Evolutionary conservation across 2,329 filamentous ascomycete genomes (phyloP).

Genomic region (Aspergillus pseudoglaucus): DNA sequence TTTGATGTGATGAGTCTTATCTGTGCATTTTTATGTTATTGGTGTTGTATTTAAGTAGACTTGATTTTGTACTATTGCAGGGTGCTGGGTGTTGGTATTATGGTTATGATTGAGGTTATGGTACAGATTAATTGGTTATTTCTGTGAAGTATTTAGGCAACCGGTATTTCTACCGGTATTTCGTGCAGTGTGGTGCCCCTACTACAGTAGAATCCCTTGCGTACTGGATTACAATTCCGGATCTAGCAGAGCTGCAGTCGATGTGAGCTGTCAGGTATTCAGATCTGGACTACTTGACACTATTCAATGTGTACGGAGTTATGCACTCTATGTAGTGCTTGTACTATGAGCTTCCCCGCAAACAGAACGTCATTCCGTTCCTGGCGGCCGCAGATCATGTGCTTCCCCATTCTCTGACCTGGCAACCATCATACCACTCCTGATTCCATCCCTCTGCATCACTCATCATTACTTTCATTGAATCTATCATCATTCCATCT

Average conservation of each 20-base stretch:
- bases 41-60: neutral
- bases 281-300: no score
- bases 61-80: no score
- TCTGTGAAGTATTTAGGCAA: no score
- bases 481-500: neutral
- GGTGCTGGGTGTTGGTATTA: no score
- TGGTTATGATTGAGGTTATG: no score
- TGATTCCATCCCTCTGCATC: neutral
- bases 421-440: neutral
- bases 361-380: neutral
- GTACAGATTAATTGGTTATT: no score
- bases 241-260: neutral
- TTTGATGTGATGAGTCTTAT: neutral
- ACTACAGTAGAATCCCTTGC: neutral
- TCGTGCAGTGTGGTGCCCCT: neutral
- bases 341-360: neutral
- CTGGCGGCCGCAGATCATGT: neutral
- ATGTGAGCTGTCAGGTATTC: neutral
- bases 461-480: neutral
- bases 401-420: neutral
- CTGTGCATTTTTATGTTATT: constrained; percentile 5
- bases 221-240: neutral
- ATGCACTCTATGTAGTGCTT: no score
- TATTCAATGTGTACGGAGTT: no score
- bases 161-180: no score